Evolutionary conservation across 345 rosid species (phyloP).

Genomic region (Eucalyptus curtisii): DNA sequence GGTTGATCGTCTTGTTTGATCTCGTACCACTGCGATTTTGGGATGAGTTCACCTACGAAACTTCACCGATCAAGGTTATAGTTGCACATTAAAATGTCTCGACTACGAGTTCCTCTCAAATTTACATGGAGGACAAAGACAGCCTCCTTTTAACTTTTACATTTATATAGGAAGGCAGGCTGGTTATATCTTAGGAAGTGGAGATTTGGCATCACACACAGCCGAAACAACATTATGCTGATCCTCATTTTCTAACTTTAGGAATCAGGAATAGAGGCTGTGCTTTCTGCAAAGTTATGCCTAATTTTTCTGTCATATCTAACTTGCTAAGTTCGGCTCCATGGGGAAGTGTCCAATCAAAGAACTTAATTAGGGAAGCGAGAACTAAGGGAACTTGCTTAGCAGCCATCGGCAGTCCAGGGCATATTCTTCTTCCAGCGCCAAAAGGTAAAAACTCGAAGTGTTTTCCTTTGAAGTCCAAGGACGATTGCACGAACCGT

Average conservation of each 20-base stretch:
- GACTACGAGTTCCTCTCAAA: background rate
- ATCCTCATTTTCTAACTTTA: background rate
- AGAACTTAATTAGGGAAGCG: conserved; percentile 5
- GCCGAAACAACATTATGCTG: background rate
- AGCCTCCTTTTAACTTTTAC: background rate
- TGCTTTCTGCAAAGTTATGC: conserved; percentile 1
- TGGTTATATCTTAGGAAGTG: background rate
- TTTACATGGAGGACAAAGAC: background rate
- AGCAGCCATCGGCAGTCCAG: conserved; percentile 4
- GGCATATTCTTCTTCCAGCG: conserved; percentile 15
- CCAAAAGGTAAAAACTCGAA: conserved; percentile 9
- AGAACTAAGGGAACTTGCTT: conserved; percentile 4
- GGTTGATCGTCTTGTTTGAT: background rate
- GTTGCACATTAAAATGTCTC: background rate
- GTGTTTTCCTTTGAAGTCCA: background rate
- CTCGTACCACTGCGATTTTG: background rate
- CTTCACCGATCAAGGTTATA: background rate
- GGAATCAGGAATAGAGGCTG: conserved; percentile 3
- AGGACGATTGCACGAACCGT: background rate
- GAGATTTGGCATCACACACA: background rate
- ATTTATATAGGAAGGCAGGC: background rate
- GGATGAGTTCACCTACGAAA: background rate
- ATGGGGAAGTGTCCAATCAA: conserved; percentile 8
- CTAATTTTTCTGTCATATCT: conserved; percentile 7
- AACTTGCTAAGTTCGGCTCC: background rate